These are phyloP conservation scores for Fomitopsis pulvina DNA, from an alignment of 768 basidiomycete genomes.

Conservation along the genomic window DNA sequence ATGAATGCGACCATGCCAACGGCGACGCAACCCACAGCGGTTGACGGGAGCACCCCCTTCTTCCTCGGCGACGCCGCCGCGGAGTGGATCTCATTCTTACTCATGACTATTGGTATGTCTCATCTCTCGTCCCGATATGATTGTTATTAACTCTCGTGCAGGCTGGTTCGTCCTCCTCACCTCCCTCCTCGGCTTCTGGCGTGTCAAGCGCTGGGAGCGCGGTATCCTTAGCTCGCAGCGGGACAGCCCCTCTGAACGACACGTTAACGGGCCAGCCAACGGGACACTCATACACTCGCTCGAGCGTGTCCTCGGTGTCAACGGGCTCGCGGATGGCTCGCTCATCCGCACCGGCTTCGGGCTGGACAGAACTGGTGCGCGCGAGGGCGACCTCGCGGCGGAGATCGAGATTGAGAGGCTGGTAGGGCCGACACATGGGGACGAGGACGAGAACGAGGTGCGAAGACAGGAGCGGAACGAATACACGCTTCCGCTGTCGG, in stretches of 20 bases:
- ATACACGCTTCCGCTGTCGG: constrained; percentile 32
- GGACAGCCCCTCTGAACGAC: constrained; percentile 18
- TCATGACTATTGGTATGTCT: constrained; percentile 77
- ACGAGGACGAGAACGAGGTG: constrained; percentile 6
- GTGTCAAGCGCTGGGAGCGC: constrained; percentile 84
- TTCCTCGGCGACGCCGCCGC: constrained; percentile 53
- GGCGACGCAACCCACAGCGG: constrained; percentile 2
- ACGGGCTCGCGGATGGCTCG: constrained; percentile 21
- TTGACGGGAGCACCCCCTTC: constrained; percentile 7
- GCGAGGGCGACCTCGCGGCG: constrained; percentile 5
- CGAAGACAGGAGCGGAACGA: constrained; percentile 18
- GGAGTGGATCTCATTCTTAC: constrained; percentile 92
- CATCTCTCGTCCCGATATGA: not conserved
- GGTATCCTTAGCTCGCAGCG: constrained; percentile 60
- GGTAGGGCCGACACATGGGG: not conserved
- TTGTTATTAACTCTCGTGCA: constrained; percentile 13
- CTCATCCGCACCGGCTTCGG: constrained; percentile 26
- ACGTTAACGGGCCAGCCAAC: constrained; percentile 15
- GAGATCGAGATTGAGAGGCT: not conserved
- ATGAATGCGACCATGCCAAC: constrained; percentile 15
- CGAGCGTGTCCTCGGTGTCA: constrained; percentile 22
- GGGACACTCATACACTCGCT: constrained; percentile 21
- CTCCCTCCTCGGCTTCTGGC: constrained; percentile 85
- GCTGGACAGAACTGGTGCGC: constrained; percentile 12
- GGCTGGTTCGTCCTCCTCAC: constrained; percentile 89